Evolutionary conservation across 2,329 filamentous ascomycete genomes (phyloP).

Genomic region (Aspergillus caelatus): DNA sequence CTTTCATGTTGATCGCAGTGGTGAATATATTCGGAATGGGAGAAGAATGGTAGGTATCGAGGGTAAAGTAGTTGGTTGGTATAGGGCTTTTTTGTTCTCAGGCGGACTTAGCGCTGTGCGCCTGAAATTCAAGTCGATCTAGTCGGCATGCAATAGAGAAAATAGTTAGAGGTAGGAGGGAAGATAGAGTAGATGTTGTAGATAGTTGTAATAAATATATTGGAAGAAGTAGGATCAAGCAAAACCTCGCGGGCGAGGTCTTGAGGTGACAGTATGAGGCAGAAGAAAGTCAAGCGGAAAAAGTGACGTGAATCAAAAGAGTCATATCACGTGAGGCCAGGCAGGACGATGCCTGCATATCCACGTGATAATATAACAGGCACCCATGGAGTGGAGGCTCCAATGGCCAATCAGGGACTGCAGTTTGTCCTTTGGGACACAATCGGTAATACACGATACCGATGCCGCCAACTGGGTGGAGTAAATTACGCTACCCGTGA

Average conservation of each 20-base stretch:
- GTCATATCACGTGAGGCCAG: slow-evolving; percentile 23
- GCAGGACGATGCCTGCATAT: slow-evolving; percentile 1
- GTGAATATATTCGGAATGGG: background rate
- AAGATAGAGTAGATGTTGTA: slow-evolving; percentile 1
- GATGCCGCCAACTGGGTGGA: slow-evolving; percentile 12
- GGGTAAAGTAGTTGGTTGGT: background rate
- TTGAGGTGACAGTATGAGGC: background rate
- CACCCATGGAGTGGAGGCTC: slow-evolving; percentile 4
- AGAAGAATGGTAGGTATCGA: background rate
- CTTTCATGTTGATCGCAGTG: slow-evolving; percentile 33
- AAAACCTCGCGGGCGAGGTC: background rate
- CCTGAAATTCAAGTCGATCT: slow-evolving; percentile 24
- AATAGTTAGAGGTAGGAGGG: slow-evolving; percentile 6
- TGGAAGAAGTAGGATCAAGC: background rate
- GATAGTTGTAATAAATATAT: background rate
- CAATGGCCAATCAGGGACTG: slow-evolving; percentile 32
- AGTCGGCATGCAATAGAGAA: slow-evolving; percentile 26
- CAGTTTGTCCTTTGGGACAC: slow-evolving; percentile 34
- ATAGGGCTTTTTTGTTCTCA: slow-evolving; percentile 3
- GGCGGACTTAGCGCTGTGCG: slow-evolving; percentile 31
- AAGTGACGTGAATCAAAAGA: slow-evolving; percentile 35
- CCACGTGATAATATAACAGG: slow-evolving; percentile 22
- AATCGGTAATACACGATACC: slow-evolving; percentile 26
- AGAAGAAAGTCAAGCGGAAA: slow-evolving; percentile 20
- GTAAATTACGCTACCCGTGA: slow-evolving; percentile 14